Evolutionary conservation across 139 green algal genomes (phyloP).

Genomic region (Chloropicon primus): DNA sequence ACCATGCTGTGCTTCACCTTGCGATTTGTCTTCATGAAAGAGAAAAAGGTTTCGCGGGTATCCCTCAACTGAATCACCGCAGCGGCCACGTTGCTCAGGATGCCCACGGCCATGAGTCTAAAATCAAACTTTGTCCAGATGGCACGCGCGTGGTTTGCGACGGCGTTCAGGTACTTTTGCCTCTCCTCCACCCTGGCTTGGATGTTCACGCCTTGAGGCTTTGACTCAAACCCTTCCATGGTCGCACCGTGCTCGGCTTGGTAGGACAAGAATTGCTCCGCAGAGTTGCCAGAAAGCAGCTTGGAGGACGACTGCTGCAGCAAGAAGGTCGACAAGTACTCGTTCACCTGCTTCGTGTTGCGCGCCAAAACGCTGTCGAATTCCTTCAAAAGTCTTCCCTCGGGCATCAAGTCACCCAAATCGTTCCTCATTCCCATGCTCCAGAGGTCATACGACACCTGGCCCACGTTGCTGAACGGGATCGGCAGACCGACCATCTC

Average conservation of each 20-base stretch:
- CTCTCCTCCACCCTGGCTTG: no score
- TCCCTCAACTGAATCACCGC: neutral
- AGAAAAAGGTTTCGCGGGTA: neutral
- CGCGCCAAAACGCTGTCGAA: no score
- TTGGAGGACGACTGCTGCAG: no score
- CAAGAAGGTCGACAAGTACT: no score
- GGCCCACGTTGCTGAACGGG: constrained; percentile 64
- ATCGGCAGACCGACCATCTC: constrained; percentile 66
- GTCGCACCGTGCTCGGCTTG: no score
- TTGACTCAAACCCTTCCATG: no score
- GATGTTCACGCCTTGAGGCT: no score
- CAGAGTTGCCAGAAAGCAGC: no score
- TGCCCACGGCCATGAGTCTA: neutral
- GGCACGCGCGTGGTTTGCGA: neutral
- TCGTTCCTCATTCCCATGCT: neutral
- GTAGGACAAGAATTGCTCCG: no score
- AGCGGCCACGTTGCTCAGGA: neutral
- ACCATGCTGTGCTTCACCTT: neutral
- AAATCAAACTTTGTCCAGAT: neutral
- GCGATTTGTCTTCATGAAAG: neutral
- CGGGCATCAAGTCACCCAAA: no score
- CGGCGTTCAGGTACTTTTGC: neutral
- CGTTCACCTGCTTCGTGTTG: no score
- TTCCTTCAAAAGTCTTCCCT: no score
- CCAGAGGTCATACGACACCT: neutral